phyloP scores from a whole-genome alignment of 2,329 filamentous ascomycete species.

The Penicillium sclerotigenum region DNA sequence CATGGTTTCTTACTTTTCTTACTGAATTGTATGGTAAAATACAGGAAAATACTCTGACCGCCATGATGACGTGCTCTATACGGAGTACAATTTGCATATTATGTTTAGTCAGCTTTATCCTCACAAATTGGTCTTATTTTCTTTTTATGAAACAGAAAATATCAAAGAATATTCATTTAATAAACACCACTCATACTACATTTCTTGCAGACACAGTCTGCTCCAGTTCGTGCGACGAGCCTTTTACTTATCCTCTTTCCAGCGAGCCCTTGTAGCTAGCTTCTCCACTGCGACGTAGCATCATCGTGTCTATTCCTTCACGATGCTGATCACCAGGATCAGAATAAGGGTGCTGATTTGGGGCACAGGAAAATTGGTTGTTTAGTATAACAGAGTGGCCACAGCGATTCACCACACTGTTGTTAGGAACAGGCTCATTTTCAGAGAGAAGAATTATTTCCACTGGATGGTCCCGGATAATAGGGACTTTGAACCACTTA shows the following conservation, averaged over 20 bases:
- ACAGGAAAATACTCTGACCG: too few species aligned
- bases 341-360: neutral
- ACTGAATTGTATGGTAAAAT: too few species aligned
- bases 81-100: too few species aligned
- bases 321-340: neutral
- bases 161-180: too few species aligned
- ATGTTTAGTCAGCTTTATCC: too few species aligned
- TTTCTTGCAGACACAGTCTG: neutral
- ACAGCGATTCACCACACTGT: slow-evolving; percentile 28
- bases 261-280: neutral
- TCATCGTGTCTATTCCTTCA: slow-evolving; percentile 10
- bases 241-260: slow-evolving; percentile 1
- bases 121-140: too few species aligned
- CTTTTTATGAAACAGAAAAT: too few species aligned
- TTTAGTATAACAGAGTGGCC: slow-evolving; percentile 34
- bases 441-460: slow-evolving; percentile 34
- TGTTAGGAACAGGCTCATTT: slow-evolving; percentile 37
- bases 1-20: too few species aligned
- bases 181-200: slow-evolving; percentile 2
- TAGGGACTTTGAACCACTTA: slow-evolving; percentile 28
- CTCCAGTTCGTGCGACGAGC: neutral
- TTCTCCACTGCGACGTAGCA: neutral
- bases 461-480: slow-evolving; percentile 34
- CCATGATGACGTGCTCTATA: too few species aligned
- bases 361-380: slow-evolving; percentile 33